Evolutionary conservation across 2,329 filamentous ascomycete species (phyloP), one percentile per base, ranked within the genome.

Genomic region (Fusarium sterilihyphosum): DNA sequence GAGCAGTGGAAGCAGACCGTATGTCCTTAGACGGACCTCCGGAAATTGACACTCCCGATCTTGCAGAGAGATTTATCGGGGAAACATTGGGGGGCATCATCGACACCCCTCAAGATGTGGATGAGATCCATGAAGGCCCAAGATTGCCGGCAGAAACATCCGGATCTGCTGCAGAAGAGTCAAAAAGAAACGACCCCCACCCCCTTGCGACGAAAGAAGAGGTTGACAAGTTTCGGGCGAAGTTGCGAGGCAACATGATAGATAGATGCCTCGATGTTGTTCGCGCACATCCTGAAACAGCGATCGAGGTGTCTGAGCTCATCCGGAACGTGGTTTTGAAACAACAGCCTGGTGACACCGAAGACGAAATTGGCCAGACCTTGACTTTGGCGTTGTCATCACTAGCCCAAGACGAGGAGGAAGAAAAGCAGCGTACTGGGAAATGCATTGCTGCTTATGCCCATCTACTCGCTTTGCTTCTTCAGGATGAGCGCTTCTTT

Each of bases 221-320:
- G 73, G 86, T 99, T 12, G 94, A 98, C 71, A 89, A 89, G 40
- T 89, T 94, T 81, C 91, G 96, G 52, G 87, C 88, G 9, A 88
- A 87, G n/a, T 86, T 98, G 46, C 90, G 94, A 44, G 87, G 90
- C 26, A 92, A 94, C 64, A 84, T 98, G 62, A 95, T 98, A 67
- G 95, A 98, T 77, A 93, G 94, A 66, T 97, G 94, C 74, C 86
- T 99, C 29, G 95, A 98, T 78, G 91, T 98, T 40, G 91, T 99
- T 61, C 93, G 96, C 80, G 92, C 92, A 43, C 95, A 98, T 77
- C 92, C 95, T 20, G 92, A 94, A 75, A 91, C 96, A 17, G 97
- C 96, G 0, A 96, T 98, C 77, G 96, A 98, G 79, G 87, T 99
- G 53, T 91, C 95, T 1, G 95, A 98, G 78, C 87, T 99, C 26